phyloP scores from a whole-genome alignment of 805 yeast species.

The Kluyveromyces nonfermentans region DNA sequence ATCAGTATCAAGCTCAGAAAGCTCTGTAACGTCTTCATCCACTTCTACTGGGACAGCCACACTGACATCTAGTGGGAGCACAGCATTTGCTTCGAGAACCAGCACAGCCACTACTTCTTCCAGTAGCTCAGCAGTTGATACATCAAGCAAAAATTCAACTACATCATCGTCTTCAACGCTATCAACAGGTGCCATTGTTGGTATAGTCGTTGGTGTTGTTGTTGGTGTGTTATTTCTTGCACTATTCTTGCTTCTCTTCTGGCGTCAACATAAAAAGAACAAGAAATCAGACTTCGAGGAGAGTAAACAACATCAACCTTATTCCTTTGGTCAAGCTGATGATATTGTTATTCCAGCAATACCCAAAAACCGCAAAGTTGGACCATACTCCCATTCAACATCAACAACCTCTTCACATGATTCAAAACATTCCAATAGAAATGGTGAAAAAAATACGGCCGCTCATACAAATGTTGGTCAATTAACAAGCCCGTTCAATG shows the following conservation, averaged over 20 bases:
- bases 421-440: neutral
- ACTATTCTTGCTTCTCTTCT: constrained; percentile 34
- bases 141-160: constrained; percentile 3
- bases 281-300: constrained; percentile 36
- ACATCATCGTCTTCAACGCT: constrained; percentile 6
- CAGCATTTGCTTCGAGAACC: constrained; percentile 22
- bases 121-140: constrained; percentile 4
- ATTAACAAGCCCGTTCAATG: neutral
- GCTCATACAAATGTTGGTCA: constrained; percentile 3
- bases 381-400: constrained; percentile 4
- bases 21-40: constrained; percentile 9
- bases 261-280: constrained; percentile 32
- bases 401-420: neutral
- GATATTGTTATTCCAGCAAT: constrained; percentile 17
- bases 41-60: constrained; percentile 12
- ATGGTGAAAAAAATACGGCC: constrained; percentile 10
- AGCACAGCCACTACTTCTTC: constrained; percentile 15
- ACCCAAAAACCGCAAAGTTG: constrained; percentile 5
- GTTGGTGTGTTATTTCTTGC: constrained; percentile 35
- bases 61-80: constrained; percentile 15
- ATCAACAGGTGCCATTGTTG: constrained; percentile 46
- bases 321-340: constrained; percentile 28
- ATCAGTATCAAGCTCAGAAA: constrained; percentile 10
- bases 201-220: constrained; percentile 48
- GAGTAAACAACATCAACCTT: constrained; percentile 28